These are phyloP conservation scores for Amanita rubescens DNA, from an alignment of 768 basidiomycete species.

Conservation along the genomic window DNA sequence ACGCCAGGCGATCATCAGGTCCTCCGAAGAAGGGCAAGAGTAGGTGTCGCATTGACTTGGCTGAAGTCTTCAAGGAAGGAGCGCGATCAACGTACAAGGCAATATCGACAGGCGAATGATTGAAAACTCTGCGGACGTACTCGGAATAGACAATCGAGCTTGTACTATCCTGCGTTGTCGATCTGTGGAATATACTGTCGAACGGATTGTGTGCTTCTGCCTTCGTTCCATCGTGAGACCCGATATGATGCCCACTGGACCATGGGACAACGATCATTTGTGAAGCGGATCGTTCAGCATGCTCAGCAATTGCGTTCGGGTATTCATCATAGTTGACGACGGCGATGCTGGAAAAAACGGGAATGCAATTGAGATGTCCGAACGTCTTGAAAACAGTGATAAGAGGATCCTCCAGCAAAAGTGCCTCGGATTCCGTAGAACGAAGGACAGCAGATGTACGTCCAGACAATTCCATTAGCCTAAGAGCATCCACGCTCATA, in stretches of 20 bases:
- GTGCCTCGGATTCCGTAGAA: slow-evolving; percentile 64
- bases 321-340: slow-evolving; percentile 76
- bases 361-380: slow-evolving; percentile 58
- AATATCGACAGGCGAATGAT: slow-evolving; percentile 64
- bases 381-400: slow-evolving; percentile 74
- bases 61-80: slow-evolving; percentile 21
- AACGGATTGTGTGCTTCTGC: slow-evolving; percentile 55
- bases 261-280: slow-evolving; percentile 86
- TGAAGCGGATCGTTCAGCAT: slow-evolving; percentile 46
- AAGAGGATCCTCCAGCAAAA: slow-evolving; percentile 66
- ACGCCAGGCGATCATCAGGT: slow-evolving; percentile 83
- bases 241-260: slow-evolving; percentile 39
- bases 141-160: slow-evolving; percentile 64
- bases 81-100: slow-evolving; percentile 83
- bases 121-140: slow-evolving; percentile 79
- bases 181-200: slow-evolving; percentile 65
- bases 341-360: slow-evolving; percentile 61
- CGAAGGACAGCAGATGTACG: slow-evolving; percentile 85
- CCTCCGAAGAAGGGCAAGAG: slow-evolving; percentile 93
- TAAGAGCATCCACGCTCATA: slow-evolving; percentile 65
- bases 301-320: slow-evolving; percentile 53
- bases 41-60: slow-evolving; percentile 43
- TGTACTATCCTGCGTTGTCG: slow-evolving; percentile 40
- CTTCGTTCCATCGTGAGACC: slow-evolving; percentile 9
- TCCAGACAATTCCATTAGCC: slow-evolving; percentile 83